These are phyloP conservation scores for Curvularia lunata DNA, from an alignment of 2,329 filamentous ascomycete genomes.

Conservation along the genomic window DNA sequence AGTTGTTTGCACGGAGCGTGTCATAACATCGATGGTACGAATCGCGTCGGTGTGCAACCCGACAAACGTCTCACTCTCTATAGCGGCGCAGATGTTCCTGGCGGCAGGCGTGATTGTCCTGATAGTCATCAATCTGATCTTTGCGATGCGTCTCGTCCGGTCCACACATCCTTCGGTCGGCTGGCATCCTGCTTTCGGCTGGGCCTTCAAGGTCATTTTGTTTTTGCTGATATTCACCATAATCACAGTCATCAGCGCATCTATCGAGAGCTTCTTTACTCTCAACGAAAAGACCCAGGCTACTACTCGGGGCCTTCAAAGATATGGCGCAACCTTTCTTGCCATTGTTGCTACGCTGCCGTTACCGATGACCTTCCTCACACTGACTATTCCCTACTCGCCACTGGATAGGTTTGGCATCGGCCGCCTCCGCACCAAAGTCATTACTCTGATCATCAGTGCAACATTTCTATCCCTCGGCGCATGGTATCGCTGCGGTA, in stretches of 20 bases:
- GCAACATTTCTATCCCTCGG: slow-evolving; percentile 69
- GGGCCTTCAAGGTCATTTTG: slow-evolving; percentile 65
- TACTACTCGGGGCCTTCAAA: slow-evolving; percentile 68
- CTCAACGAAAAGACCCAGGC: slow-evolving; percentile 57
- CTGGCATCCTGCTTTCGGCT: slow-evolving; percentile 65
- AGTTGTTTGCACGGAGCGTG: slow-evolving; percentile 54
- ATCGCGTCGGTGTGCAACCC: slow-evolving; percentile 42
- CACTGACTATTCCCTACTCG: slow-evolving; percentile 56
- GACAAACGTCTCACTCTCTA: slow-evolving; percentile 56
- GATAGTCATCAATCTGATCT: slow-evolving; percentile 79
- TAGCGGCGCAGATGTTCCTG: slow-evolving; percentile 71
- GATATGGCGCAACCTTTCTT: slow-evolving; percentile 67
- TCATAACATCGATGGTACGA: slow-evolving; percentile 50
- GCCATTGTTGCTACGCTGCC: slow-evolving; percentile 71
- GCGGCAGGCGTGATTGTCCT: slow-evolving; percentile 76
- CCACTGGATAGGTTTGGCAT: slow-evolving; percentile 66
- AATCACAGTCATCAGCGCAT: slow-evolving; percentile 68
- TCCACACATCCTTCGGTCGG: slow-evolving; percentile 74
- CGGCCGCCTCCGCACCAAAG: slow-evolving; percentile 71
- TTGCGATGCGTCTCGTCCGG: slow-evolving; percentile 75
- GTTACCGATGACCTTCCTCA: slow-evolving; percentile 60
- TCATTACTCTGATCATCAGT: slow-evolving; percentile 67
- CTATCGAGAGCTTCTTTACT: slow-evolving; percentile 72
- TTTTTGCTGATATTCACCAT: slow-evolving; percentile 65
- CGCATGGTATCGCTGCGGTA: slow-evolving; percentile 71